Evolutionary conservation across 176 grass and related monocot species (phyloP).

Genomic region (Carex myosuroides): DNA sequence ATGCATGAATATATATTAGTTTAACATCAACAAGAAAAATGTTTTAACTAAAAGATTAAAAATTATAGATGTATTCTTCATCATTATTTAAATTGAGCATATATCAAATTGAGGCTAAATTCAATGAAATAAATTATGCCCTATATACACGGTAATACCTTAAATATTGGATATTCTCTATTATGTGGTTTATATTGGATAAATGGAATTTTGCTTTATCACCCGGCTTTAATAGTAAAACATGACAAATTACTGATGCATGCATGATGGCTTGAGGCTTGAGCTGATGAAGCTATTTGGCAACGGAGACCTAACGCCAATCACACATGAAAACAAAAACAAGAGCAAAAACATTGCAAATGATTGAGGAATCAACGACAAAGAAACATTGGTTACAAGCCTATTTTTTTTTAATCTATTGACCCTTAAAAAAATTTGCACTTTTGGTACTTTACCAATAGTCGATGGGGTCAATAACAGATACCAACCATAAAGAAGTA

Average conservation of each 20-base stretch:
- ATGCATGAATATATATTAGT: neutral
- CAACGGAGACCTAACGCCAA: slow-evolving; percentile 7
- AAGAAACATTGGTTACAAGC: neutral
- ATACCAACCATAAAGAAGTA: slow-evolving; percentile 21
- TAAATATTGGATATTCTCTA: too few species aligned
- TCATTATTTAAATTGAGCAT: neutral
- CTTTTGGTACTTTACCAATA: slow-evolving; percentile 18
- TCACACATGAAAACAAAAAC: neutral
- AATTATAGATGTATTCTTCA: neutral
- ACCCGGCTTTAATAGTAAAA: too few species aligned
- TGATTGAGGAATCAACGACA: slow-evolving; percentile 26
- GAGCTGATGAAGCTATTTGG: neutral
- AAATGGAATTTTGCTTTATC: too few species aligned
- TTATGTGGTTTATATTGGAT: too few species aligned
- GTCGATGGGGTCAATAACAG: slow-evolving; percentile 16
- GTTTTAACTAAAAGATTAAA: neutral
- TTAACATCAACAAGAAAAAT: neutral
- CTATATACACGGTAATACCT: neutral
- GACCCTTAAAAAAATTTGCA: slow-evolving; percentile 7
- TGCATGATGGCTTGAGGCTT: neutral
- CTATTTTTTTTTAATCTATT: slow-evolving; percentile 15
- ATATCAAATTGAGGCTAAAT: neutral
- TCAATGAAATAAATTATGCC: too few species aligned
- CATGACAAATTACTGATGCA: neutral
- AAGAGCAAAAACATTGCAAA: slow-evolving; percentile 17